phyloP scores from a whole-genome alignment of 306 rosid genomes.

The Echinosophora koreensis region DNA sequence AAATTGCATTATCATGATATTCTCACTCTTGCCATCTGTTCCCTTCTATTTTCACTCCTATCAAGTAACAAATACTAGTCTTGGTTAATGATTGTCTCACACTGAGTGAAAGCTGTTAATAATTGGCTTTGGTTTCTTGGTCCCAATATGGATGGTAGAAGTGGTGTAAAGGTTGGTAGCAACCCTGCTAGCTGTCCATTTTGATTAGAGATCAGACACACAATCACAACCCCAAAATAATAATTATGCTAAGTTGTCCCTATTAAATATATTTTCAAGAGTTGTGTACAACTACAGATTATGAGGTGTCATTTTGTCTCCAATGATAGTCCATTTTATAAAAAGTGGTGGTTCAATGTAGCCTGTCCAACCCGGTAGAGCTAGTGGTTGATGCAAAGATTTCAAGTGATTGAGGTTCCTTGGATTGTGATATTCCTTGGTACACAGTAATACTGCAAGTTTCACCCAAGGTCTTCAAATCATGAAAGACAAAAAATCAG shows the following conservation, averaged over 20 bases:
- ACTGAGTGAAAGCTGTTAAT: neutral
- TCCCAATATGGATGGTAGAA: neutral
- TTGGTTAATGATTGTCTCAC: neutral
- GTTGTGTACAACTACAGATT: neutral
- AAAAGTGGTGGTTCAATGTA: constrained; percentile 13
- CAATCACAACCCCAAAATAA: neutral
- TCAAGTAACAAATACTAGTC: neutral
- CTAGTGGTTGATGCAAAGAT: constrained; percentile 3
- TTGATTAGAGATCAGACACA: neutral
- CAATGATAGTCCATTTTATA: constrained; percentile 8
- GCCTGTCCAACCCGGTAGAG: neutral
- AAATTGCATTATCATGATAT: neutral
- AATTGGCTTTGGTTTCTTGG: neutral
- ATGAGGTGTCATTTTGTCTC: neutral
- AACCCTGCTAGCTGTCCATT: neutral
- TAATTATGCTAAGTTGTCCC: neutral
- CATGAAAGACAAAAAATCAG: neutral
- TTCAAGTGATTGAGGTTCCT: neutral
- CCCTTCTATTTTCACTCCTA: constrained; percentile 1
- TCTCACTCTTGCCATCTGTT: neutral
- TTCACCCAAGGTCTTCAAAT: neutral
- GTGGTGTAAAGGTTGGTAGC: neutral
- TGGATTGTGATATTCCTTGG: neutral
- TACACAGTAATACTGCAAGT: neutral
- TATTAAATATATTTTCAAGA: constrained; percentile 18